Conservation (phyloP, 257 asterid genomes). For the Solanum rostratum region DNA sequence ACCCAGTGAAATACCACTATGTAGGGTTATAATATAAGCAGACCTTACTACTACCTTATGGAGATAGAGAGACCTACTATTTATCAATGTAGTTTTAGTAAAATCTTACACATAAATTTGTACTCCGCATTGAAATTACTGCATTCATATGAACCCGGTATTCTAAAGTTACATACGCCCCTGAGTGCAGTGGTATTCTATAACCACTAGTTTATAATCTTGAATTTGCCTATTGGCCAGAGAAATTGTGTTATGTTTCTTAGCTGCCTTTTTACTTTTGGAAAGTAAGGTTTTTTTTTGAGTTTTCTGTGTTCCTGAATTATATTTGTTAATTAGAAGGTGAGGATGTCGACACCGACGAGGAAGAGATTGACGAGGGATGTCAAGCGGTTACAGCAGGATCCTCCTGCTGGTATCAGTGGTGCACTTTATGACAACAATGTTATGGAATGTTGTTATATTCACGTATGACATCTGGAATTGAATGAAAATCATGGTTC, state of each 20-base stretch:
- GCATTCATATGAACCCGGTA: background rate
- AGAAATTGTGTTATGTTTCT: background rate
- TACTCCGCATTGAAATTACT: background rate
- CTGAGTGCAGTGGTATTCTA: background rate
- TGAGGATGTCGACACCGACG: constrained; percentile 72
- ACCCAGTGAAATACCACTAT: no score
- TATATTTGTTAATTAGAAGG: background rate
- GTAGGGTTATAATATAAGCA: no score
- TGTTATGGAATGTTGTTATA: constrained; percentile 91
- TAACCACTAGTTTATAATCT: background rate
- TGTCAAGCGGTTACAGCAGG: constrained; percentile 75
- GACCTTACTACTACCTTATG: no score
- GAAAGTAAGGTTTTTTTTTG: background rate
- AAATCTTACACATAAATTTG: no score
- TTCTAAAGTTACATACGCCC: background rate
- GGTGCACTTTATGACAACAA: constrained; percentile 78
- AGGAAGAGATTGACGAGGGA: constrained; percentile 89
- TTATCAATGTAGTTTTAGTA: no score
- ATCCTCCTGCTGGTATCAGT: constrained; percentile 83
- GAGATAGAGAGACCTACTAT: no score
- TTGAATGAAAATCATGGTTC: background rate
- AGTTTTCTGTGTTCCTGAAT: background rate
- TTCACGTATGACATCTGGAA: constrained; percentile 39
- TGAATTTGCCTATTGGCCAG: background rate
- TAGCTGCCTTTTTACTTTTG: background rate